Conservation (phyloP, 2,329 filamentous ascomycete species). For the Cladosporium sp. region DNA sequence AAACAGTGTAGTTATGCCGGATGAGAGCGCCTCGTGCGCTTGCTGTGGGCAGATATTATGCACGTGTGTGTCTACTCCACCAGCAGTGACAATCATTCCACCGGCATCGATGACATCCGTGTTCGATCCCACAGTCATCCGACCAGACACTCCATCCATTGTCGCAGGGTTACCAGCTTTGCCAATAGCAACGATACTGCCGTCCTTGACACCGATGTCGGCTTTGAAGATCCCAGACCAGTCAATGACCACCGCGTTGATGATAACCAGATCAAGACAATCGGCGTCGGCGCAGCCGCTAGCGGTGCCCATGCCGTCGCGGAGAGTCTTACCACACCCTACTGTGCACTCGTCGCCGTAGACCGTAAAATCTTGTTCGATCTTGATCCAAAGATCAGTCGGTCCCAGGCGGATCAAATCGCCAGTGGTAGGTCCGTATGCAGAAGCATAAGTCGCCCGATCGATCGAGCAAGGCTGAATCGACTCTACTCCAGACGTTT, state of each 20-base stretch:
- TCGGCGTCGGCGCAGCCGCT: constrained; percentile 70
- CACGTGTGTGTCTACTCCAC: constrained; percentile 83
- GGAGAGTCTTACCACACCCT: constrained; percentile 85
- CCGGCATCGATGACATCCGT: constrained; percentile 92
- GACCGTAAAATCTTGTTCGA: constrained; percentile 77
- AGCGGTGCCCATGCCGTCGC: constrained; percentile 92
- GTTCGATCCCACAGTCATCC: constrained; percentile 78
- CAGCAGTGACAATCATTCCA: constrained; percentile 83
- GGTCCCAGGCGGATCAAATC: constrained; percentile 77
- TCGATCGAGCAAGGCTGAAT: constrained; percentile 69
- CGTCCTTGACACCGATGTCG: constrained; percentile 86
- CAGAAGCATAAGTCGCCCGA: constrained; percentile 71
- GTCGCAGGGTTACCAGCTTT: constrained; percentile 93
- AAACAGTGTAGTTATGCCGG: constrained; percentile 83
- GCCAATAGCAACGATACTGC: constrained; percentile 79
- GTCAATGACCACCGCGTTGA: constrained; percentile 84
- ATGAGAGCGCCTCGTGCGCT: constrained; percentile 73
- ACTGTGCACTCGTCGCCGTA: constrained; percentile 95
- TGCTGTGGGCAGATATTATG: constrained; percentile 95
- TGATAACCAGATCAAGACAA: constrained; percentile 77
- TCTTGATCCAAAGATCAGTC: constrained; percentile 83
- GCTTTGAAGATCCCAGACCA: constrained; percentile 91
- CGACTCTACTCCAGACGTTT: constrained; percentile 43
- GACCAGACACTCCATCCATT: constrained; percentile 78
- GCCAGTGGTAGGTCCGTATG: constrained; percentile 89